Evolutionary conservation across 352 stramenopile species (phyloP), one percentile per base, ranked within the genome.

Genomic region (Phytophthora niederhauseri): DNA sequence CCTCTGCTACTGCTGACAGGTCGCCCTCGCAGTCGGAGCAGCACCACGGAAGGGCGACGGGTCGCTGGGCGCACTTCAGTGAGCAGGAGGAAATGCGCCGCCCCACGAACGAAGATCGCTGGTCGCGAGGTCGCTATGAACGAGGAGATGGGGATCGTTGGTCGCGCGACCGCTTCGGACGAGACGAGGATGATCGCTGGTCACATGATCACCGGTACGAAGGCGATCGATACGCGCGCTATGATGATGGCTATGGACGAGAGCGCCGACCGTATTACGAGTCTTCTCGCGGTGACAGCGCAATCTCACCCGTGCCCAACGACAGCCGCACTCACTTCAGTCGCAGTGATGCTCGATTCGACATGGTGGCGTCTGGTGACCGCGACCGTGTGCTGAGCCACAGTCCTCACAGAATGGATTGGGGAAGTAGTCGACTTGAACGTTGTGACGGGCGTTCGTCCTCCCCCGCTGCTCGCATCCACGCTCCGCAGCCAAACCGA

Each of bases 331-430:
- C 65, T 6, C 57, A 70, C 56, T 82, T 74, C 54, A 82, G 69
- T 20, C 56, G 62, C 41, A 78, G 72, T 22, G 72, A 78, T 51
- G 68, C 67, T 22, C 69, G 72, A 4, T 78, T 74, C 56, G 68
- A 78, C 26, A 55, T 61, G 24, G 11, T 72, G 19, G 36, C 38
- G 49, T 61, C 57, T 22, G 58, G 53, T 2, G 61, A 61, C 19
- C 15, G 41, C 17, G 68, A 70, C 19, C 30, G 54, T 53, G 56
- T 63, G 17, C 49, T 66, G 36, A 72, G 51, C 7, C 52, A 69
- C 48, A 72, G 49, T 55, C 61, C 62, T 12, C 61, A 72, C 59
- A 48, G 57, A 34, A 69, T 72, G 61, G 36, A 72, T 46, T 69
- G 61, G 61, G 48, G 26, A 20, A 61, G 58, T 53, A 17, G 31